A percentile compares a stretch with the other conserved stretches of the same genome.
Evolutionary conservation across 257 asterid species (phyloP).

Genomic region (Sherardia arvensis): DNA sequence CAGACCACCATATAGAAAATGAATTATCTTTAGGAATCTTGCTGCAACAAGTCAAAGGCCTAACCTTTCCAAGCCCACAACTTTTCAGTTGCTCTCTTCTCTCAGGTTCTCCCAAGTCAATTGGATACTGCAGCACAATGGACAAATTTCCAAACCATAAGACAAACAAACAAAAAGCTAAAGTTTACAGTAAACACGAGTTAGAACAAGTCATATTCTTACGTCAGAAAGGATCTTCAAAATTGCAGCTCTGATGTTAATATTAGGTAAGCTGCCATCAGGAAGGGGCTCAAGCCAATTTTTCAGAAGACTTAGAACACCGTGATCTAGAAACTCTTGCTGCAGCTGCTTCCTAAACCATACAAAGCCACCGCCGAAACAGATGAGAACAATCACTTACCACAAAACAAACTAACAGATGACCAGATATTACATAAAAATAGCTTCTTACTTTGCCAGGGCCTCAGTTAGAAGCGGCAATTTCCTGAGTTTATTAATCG

Average conservation of each 20-base stretch:
- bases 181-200: background rate
- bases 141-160: constrained; percentile 20
- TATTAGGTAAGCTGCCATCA: constrained; percentile 94
- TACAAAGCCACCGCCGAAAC: constrained; percentile 1
- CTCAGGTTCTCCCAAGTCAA: constrained; percentile 76
- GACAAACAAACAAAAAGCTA: background rate
- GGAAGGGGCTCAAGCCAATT: constrained; percentile 98
- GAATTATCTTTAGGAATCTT: background rate
- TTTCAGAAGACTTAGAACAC: constrained; percentile 68
- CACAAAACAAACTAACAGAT: background rate
- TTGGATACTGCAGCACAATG: constrained; percentile 59
- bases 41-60: constrained; percentile 7
- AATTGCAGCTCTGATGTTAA: constrained; percentile 83
- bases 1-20: background rate
- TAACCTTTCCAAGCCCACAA: constrained; percentile 95
- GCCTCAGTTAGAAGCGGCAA: constrained; percentile 82
- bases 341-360: constrained; percentile 82
- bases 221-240: constrained; percentile 77
- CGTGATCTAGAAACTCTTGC: constrained; percentile 91
- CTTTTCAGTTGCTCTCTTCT: constrained; percentile 76
- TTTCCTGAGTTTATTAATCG: constrained; percentile 76
- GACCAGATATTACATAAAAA: constrained; percentile 8
- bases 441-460: constrained; percentile 62
- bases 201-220: constrained; percentile 10
- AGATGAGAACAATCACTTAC: background rate